Evolutionary conservation across 176 grass and related monocot species (phyloP).

Genomic region (Chrysopogon serrulatus): DNA sequence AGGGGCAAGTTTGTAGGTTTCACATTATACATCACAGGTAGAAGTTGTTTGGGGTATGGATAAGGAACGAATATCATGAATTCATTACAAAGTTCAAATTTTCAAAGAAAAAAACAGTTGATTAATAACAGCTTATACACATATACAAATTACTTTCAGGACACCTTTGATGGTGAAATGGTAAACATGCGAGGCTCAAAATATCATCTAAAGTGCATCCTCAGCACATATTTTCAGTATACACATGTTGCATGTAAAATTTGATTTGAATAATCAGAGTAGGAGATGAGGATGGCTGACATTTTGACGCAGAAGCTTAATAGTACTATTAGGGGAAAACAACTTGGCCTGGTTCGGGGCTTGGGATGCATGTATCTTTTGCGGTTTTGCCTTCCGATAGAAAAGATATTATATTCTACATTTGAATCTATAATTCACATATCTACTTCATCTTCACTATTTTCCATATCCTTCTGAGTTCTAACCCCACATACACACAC

Average conservation of each 20-base stretch:
- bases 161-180: not conserved
- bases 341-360: not conserved
- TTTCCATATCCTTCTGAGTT: no score
- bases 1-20: not conserved
- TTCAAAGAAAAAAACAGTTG: not conserved
- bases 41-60: not conserved
- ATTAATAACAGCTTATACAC: not conserved
- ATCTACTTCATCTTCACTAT: no score
- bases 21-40: conserved; percentile 2
- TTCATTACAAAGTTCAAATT: not conserved
- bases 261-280: not conserved
- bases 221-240: not conserved
- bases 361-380: not conserved
- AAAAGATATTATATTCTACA: not conserved
- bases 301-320: not conserved
- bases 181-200: not conserved
- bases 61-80: not conserved
- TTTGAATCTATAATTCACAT: not conserved
- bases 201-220: not conserved
- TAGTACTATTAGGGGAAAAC: not conserved
- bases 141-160: not conserved
- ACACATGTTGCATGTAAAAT: not conserved
- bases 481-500: no score
- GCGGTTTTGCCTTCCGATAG: not conserved
- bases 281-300: not conserved